Evolutionary conservation across 805 yeast species (phyloP), one percentile per base, ranked within the genome.

Genomic region (Ogataea glucozyma): DNA sequence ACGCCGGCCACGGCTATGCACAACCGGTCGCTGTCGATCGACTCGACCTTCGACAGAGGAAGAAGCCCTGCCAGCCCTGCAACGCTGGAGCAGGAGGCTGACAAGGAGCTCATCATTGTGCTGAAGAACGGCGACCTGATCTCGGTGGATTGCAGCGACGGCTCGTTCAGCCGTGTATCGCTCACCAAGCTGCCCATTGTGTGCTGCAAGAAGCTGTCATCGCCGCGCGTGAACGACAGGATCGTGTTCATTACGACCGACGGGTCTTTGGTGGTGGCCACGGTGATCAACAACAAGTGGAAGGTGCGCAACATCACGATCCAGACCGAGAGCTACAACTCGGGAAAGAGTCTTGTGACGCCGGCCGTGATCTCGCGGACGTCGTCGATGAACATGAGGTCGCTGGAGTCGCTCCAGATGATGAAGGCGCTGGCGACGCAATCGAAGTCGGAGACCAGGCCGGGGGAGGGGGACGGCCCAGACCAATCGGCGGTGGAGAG

Each of bases 201-300:
- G 1, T 68, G 79, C 2, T 81, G 83, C 42, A 75, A 73, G 39
- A 75, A 76, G 46, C 59, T 88, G 9, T 58, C 73, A 2, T 82
- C 95, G 0, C 88, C 95, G 4, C 71, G 93, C 57, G 82, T 86
- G 19, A 82, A 79, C 54, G 93, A 86, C 58, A 69, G 90, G 47
- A 64, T 87, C 22, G 79, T 87, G 1, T 76, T 81, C 44, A 70
- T 74, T 35, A 65, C 76, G 3, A 64, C 63, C 10, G 70, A 70
- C 36, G 79, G 77, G 9, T 74, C 74, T 26, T 52, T 85, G 11
- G 64, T 83, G 4, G 79, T 85, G 4, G 81, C 83, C 1, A 78
- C 86, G 10, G 81, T 74, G 1, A 65, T 79, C n/a, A 82, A 81
- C 51, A 81, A 82, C 53, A 72, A 70, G 44, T 83, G 90, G 89